A percentile compares a stretch with the other conserved stretches of the same genome.
These are phyloP conservation scores for Xylariaceae sp. DNA, from an alignment of 2,329 filamentous ascomycete species.

Conservation along the genomic window DNA sequence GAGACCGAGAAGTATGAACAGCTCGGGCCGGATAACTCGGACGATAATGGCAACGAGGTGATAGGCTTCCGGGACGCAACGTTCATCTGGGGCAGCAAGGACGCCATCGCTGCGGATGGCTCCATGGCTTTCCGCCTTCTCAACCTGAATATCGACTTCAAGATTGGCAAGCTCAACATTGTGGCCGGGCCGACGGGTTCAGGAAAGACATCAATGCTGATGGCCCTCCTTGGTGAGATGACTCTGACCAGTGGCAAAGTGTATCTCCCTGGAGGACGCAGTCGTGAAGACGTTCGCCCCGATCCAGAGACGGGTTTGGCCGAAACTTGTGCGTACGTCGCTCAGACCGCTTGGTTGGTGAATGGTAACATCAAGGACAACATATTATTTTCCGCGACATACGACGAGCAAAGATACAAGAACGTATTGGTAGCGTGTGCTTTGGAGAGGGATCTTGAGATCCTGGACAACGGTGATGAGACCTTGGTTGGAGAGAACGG, in stretches of 20 bases:
- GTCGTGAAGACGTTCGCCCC: constrained; percentile 76
- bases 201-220: constrained; percentile 91
- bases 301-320: constrained; percentile 82
- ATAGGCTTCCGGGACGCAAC: constrained; percentile 85
- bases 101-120: constrained; percentile 56
- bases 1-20: constrained; percentile 96
- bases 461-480: constrained; percentile 87
- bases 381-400: constrained; percentile 82
- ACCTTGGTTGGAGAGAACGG: constrained; percentile 96
- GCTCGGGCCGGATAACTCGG: constrained; percentile 64
- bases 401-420: constrained; percentile 77
- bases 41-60: constrained; percentile 63
- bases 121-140: constrained; percentile 78
- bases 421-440: constrained; percentile 89
- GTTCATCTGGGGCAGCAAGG: constrained; percentile 80
- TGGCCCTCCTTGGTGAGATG: constrained; percentile 97
- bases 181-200: constrained; percentile 90
- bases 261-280: constrained; percentile 78
- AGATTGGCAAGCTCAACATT: constrained; percentile 82
- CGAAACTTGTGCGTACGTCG: constrained; percentile 92
- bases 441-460: constrained; percentile 84
- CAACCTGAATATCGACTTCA: constrained; percentile 77
- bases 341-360: constrained; percentile 93
- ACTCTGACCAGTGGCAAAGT: constrained; percentile 75
- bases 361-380: constrained; percentile 96